Evolutionary conservation across 306 rosid species (phyloP).

Genomic region (Trichosanthes truncata): DNA sequence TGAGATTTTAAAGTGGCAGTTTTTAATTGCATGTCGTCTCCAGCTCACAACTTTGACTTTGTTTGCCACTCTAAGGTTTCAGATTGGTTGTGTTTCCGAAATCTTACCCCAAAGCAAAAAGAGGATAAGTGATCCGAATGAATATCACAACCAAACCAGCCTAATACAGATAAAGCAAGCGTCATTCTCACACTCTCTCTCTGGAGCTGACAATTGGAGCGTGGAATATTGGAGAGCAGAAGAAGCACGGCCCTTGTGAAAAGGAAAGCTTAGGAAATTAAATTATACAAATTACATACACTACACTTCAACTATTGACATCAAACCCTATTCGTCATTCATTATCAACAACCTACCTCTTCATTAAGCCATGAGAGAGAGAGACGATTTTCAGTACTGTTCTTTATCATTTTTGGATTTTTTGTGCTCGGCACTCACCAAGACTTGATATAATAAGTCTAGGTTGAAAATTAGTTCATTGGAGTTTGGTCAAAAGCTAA

Average conservation of each 20-base stretch:
- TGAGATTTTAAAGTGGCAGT: not conserved
- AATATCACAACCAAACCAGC: not conserved
- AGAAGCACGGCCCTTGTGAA: conserved; percentile 4
- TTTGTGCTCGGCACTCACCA: not conserved
- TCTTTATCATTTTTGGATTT: not conserved
- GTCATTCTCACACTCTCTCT: not conserved
- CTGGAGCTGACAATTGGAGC: not conserved
- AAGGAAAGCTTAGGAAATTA: not conserved
- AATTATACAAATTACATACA: not conserved
- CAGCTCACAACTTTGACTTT: not conserved
- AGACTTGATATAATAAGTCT: not conserved
- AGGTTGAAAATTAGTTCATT: not conserved
- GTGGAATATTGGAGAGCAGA: not conserved
- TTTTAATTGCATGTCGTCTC: not conserved
- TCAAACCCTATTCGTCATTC: not conserved
- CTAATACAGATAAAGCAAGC: not conserved
- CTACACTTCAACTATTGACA: not conserved
- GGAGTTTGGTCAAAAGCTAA: not conserved
- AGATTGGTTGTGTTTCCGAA: not conserved
- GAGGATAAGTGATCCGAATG: not conserved
- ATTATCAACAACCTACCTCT: not conserved
- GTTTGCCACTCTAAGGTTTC: not conserved
- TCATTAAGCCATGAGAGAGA: not conserved
- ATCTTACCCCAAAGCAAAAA: conserved; percentile 2
- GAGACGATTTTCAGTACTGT: not conserved